Conservation (phyloP, 73 alveolate genomes). For the Paramecium sonneborni region DNA sequence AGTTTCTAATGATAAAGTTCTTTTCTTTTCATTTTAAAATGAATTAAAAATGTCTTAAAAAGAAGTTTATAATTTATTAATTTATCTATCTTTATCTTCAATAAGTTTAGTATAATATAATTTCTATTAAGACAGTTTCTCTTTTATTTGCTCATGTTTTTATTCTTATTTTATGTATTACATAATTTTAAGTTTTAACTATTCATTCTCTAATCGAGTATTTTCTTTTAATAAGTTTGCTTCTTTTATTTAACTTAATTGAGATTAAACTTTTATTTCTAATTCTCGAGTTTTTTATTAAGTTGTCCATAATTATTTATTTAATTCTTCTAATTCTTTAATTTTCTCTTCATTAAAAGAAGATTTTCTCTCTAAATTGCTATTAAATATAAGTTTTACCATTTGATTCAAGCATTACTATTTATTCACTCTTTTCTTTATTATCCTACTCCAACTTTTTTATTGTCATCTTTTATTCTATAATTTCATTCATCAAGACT, state of each 20-base stretch:
- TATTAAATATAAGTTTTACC: not conserved
- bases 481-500: not conserved
- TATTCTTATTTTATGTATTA: not conserved
- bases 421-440: not conserved
- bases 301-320: not conserved
- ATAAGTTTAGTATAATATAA: not conserved
- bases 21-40: constrained; percentile 19
- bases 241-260: not conserved
- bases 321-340: not conserved
- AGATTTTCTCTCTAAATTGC: not conserved
- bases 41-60: not conserved
- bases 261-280: not conserved
- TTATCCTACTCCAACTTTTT: not conserved
- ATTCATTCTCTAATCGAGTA: constrained; percentile 19
- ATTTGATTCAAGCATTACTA: not conserved
- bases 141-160: not conserved
- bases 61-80: not conserved
- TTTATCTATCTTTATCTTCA: constrained; percentile 30
- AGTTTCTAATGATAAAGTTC: not conserved
- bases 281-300: not conserved
- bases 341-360: not conserved
- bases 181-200: constrained; percentile 7
- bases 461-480: not conserved
- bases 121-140: not conserved
- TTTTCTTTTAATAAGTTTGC: not conserved